Evolutionary conservation across 2,329 filamentous ascomycete genomes (phyloP).

Genomic region (Sporothrix dimorphospora): DNA sequence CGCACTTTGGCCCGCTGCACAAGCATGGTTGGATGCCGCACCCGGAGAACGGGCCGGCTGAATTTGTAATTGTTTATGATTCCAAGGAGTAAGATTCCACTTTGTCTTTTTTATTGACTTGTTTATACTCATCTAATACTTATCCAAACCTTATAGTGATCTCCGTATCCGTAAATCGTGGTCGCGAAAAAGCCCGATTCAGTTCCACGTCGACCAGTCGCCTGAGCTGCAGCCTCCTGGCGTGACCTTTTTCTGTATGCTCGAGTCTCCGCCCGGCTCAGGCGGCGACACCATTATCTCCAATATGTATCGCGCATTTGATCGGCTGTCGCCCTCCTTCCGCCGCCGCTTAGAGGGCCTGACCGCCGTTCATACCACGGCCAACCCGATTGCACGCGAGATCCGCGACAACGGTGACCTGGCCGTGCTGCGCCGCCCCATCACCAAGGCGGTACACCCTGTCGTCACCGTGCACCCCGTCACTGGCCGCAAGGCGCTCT

Average conservation of each 20-base stretch:
- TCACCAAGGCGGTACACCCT: constrained; percentile 74
- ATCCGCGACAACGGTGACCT: constrained; percentile 36
- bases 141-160: constrained; percentile 20
- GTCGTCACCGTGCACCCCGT: constrained; percentile 79
- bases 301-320: constrained; percentile 69
- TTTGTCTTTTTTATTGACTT: neutral
- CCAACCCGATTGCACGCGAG: constrained; percentile 34
- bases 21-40: constrained; percentile 37
- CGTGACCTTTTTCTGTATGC: constrained; percentile 84
- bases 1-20: constrained; percentile 36
- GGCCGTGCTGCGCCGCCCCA: constrained; percentile 34
- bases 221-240: constrained; percentile 81
- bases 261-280: constrained; percentile 73
- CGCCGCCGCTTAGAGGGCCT: constrained; percentile 77
- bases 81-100: constrained; percentile 29
- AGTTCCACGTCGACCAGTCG: constrained; percentile 38
- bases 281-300: constrained; percentile 86
- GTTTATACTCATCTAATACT: neutral
- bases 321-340: constrained; percentile 77
- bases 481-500: constrained; percentile 83
- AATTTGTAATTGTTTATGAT: constrained; percentile 37
- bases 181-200: constrained; percentile 35
- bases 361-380: constrained; percentile 66
- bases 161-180: constrained; percentile 36
- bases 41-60: constrained; percentile 34